Base-by-base conservation (phyloP, 129 eudicot genomes). In the Silybum marianum region DNA sequence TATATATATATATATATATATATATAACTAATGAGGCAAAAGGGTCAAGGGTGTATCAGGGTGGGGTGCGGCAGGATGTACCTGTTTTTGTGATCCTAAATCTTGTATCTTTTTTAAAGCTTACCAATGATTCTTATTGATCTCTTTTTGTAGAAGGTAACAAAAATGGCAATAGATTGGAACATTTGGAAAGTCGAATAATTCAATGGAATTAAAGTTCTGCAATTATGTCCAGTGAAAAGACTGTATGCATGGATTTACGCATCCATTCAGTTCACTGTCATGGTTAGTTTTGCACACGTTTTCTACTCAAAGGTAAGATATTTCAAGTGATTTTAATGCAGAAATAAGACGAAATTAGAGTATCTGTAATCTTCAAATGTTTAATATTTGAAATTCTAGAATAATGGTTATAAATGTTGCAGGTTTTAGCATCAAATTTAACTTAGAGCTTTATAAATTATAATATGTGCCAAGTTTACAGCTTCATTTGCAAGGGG, bases 61-160 rank as follows among this genome's bases (percentile, higher is more conserved):
- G n/a, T n/a, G n/a, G 99, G 91, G 89, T 90, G 70, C 93, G 99
- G 95, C 99, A 91, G 85, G 98, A 96, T 78, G 95, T 90, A 69
- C 98, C 97, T 0, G 84, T 91, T 72, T 97, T 96, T 60, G 98
- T 96, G 62, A 25, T 60, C 71, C 23, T 71, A 68, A 32, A 39
- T 58, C 24, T 58, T 67, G 24, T 12, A 62, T 68, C 44, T 69
- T 26, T 26, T 65, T 51, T 63, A 30, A 66, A 36, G 25, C 34
- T 42, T 40, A 72, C 28, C 23, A 7, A 44, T 21, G 48, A 19
- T 76, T 21, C 14, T 83, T 19, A 83, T 83, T 9, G 54, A 18
- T 9, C 39, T 75, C 39, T 39, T 71, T 82, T 38, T 78, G 68
- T 71, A 19, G 18, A 71, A 95, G 99, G 92, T 91, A 18, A 58